phyloP scores from a whole-genome alignment of 2,329 filamentous ascomycete genomes.

The Aspergillus cejpii region DNA sequence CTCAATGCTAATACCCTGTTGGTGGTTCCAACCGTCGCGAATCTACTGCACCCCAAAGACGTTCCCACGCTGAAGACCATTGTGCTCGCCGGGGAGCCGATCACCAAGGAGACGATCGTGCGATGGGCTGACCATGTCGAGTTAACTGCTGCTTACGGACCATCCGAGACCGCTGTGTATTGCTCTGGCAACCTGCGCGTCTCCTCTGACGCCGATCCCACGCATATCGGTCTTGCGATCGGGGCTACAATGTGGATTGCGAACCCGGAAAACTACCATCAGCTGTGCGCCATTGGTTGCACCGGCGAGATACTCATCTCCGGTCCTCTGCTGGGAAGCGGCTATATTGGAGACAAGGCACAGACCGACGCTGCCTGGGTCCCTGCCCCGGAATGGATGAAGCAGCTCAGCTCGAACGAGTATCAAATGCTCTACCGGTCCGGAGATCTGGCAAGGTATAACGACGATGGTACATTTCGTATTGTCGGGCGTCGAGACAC shows the following conservation, averaged over 20 bases:
- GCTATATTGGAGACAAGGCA: constrained; percentile 28
- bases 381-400: constrained; percentile 17
- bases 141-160: constrained; percentile 46
- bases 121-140: no score
- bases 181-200: constrained; percentile 25
- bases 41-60: no score
- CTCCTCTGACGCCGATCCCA: not conserved
- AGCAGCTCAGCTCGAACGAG: not conserved
- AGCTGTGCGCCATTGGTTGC: constrained; percentile 30
- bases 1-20: constrained; percentile 55
- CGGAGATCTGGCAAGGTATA: constrained; percentile 2
- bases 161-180: constrained; percentile 31
- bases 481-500: constrained; percentile 6
- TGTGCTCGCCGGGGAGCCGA: no score
- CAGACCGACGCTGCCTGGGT: constrained; percentile 16
- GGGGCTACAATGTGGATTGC: constrained; percentile 20
- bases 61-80: no score
- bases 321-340: constrained; percentile 34
- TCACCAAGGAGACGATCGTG: no score
- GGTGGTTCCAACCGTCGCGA: no score
- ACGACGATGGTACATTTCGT: constrained; percentile 1
- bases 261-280: constrained; percentile 15
- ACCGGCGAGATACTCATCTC: constrained; percentile 40
- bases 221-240: constrained; percentile 12
- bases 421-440: constrained; percentile 2